Conservation (phyloP, 2,329 filamentous ascomycete genomes). For the Fusarium transvaalense region DNA sequence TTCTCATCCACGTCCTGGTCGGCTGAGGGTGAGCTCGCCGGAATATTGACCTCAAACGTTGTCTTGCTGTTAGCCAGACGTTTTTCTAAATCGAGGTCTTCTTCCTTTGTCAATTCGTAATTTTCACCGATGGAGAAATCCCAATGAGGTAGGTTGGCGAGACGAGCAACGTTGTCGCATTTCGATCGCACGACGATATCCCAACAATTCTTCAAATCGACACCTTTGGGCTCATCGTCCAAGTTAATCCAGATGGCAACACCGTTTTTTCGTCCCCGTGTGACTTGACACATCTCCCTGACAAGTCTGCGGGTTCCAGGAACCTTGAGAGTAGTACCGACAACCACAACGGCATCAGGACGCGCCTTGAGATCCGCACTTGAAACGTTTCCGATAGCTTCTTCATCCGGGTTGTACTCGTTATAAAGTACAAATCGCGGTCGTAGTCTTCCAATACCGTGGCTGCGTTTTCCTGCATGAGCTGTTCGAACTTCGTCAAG, state of each 20-base stretch:
- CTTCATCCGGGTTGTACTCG: constrained; percentile 95
- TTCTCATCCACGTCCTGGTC: constrained; percentile 38
- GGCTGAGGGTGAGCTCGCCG: constrained; percentile 35
- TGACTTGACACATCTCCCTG: constrained; percentile 88
- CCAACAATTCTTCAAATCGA: constrained; percentile 92
- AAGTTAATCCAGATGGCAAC: constrained; percentile 96
- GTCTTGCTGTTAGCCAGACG: constrained; percentile 45
- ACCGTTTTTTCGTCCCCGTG: constrained; percentile 84
- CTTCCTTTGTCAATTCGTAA: constrained; percentile 61
- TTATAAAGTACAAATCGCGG: constrained; percentile 98
- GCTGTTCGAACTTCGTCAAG: constrained; percentile 81
- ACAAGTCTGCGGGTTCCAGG: constrained; percentile 91
- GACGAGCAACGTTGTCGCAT: constrained; percentile 86
- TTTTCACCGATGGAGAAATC: constrained; percentile 66
- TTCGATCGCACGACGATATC: constrained; percentile 89
- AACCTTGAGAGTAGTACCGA: constrained; percentile 95
- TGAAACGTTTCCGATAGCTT: constrained; percentile 93
- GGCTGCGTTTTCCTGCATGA: constrained; percentile 86
- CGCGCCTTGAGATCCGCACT: constrained; percentile 85
- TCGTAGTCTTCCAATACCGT: constrained; percentile 89
- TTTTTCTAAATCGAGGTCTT: constrained; percentile 28
- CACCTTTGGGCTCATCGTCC: constrained; percentile 83
- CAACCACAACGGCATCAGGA: constrained; percentile 93
- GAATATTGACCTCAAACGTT: constrained; percentile 51
- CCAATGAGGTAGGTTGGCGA: constrained; percentile 73